Conservation (phyloP, 2,329 filamentous ascomycete species). For the Talaromyces atroroseus region DNA sequence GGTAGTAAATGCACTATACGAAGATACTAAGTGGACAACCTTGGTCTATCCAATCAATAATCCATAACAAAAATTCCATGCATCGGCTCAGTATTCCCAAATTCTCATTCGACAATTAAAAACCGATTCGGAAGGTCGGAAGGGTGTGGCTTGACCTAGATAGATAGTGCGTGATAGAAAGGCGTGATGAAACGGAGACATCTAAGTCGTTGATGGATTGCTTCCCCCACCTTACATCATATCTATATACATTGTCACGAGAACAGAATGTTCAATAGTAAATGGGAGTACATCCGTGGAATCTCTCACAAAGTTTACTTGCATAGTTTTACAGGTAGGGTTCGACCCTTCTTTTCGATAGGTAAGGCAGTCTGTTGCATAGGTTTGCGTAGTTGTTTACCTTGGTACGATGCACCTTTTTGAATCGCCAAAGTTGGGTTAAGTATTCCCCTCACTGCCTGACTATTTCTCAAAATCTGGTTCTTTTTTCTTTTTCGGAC, state of each 20-base stretch:
- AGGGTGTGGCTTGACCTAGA: too few relatives aligned
- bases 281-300: too few relatives aligned
- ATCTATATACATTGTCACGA: not conserved
- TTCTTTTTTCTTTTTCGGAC: not conserved
- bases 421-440: too few relatives aligned
- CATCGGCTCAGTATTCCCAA: too few relatives aligned
- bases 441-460: too few relatives aligned
- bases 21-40: too few relatives aligned
- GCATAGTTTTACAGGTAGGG: not conserved
- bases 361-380: not conserved
- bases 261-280: too few relatives aligned
- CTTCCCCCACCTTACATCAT: not conserved
- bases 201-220: not conserved
- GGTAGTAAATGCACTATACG: too few relatives aligned
- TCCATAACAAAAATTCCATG: too few relatives aligned
- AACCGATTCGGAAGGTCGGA: too few relatives aligned
- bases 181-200: not conserved
- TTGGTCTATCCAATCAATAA: too few relatives aligned
- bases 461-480: not conserved
- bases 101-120: too few relatives aligned
- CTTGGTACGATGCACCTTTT: not conserved
- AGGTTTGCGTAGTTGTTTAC: not conserved
- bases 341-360: not conserved
- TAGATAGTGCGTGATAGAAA: not conserved
- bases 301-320: not conserved